phyloP scores from a whole-genome alignment of 257 asterid species.

The Anisodus tanguticus region DNA sequence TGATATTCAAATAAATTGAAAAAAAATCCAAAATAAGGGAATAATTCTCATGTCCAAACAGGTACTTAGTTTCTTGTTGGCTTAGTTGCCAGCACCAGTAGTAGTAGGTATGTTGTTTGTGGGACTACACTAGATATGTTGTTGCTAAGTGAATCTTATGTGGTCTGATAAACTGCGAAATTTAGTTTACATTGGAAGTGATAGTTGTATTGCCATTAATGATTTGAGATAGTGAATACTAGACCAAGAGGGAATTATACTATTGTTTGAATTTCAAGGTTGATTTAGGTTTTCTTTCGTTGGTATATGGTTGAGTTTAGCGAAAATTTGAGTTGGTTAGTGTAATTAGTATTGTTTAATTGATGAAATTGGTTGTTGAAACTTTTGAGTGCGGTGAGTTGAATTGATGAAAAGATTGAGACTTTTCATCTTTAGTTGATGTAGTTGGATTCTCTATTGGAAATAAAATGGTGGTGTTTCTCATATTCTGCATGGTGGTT shows the following conservation, averaged over 20 bases:
- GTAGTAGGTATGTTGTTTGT: no score
- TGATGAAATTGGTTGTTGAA: not conserved
- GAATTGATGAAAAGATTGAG: not conserved
- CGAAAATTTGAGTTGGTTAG: not conserved
- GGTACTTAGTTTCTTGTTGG: no score
- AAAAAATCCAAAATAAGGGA: no score
- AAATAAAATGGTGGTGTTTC: not conserved
- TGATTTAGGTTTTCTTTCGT: not conserved
- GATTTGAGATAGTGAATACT: not conserved
- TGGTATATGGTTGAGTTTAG: not conserved
- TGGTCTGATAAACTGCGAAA: not conserved
- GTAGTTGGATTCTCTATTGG: constrained; percentile 20
- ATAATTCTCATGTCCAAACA: no score
- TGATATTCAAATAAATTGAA: no score
- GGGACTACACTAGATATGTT: no score
- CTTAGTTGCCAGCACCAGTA: no score
- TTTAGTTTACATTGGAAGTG: not conserved
- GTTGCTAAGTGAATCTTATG: not conserved
- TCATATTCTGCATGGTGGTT: not conserved
- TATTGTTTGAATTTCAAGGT: not conserved
- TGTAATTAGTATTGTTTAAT: not conserved
- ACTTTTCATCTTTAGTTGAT: not conserved
- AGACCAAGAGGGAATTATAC: not conserved
- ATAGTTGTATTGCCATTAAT: not conserved
- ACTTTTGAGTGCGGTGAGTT: not conserved